Conservation (phyloP, 495 filamentous ascomycete species). For the Aspergillus heteromorphus region DNA sequence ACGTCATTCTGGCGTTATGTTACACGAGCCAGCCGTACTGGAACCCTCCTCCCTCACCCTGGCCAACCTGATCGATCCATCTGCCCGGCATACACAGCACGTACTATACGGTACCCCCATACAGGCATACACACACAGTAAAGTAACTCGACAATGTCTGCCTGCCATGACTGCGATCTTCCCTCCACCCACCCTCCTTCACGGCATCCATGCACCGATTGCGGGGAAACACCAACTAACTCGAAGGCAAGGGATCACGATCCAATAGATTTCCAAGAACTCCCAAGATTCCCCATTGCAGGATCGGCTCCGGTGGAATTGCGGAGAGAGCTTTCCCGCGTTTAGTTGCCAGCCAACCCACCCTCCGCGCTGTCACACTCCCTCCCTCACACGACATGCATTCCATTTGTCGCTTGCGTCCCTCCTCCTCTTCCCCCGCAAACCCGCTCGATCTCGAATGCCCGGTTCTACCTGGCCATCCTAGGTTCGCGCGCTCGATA, state of each 20-base stretch:
- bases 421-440: neutral
- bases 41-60: neutral
- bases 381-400: no score
- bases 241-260: constrained; percentile 1
- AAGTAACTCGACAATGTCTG: no score
- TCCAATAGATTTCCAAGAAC: neutral
- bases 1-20: constrained; percentile 22
- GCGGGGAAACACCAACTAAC: constrained; percentile 1
- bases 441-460: neutral
- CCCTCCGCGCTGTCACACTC: neutral
- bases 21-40: constrained; percentile 1
- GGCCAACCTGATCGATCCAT: no score
- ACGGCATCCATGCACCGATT: constrained; percentile 1
- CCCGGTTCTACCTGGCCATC: neutral
- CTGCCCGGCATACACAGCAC: neutral
- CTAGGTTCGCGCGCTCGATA: neutral
- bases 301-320: constrained; percentile 19
- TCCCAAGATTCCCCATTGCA: constrained; percentile 13
- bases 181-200: neutral
- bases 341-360: constrained; percentile 3
- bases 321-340: constrained; percentile 21
- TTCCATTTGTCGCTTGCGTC: neutral
- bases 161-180: neutral
- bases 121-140: no score
- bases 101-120: neutral